Base-by-base conservation (phyloP, 306 rosid species). In the Cercis canadensis region DNA sequence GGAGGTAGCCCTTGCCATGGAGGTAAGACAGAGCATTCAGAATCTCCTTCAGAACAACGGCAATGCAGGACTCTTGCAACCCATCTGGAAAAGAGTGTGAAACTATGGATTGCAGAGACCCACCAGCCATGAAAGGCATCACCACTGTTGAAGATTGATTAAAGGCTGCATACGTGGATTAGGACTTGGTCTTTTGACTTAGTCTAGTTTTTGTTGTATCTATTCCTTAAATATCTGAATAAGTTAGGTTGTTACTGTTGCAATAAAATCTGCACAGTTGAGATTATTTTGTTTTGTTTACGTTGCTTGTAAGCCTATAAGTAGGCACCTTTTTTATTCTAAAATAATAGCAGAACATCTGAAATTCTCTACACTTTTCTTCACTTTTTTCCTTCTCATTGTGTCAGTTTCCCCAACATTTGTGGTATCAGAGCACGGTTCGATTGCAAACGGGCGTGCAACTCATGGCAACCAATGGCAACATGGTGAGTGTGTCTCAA, bases 121-220 rank as follows among this genome's bases (percentile, higher is more conserved):
- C 93, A 1, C 74, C 86, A 2, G 86, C 83, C 96, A 84, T 83
- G 82, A 83, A 87, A 0, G 90, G 92, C 90, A 87, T 92, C 5
- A 92, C 93, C 8, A 89, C 90, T n/a, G n/a, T n/a, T n/a, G n/a
- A n/a, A n/a, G n/a, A n/a, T n/a, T n/a, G n/a, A n/a, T n/a, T n/a
- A n/a, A n/a, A n/a, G n/a, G n/a, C n/a, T n/a, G n/a, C n/a, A n/a
- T n/a, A n/a, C n/a, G n/a, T n/a, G n/a, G n/a, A n/a, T n/a, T n/a
- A n/a, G n/a, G n/a, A n/a, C n/a, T n/a, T n/a, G n/a, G n/a, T n/a
- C n/a, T n/a, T n/a, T n/a, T n/a, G n/a, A n/a, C n/a, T n/a, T n/a
- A n/a, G n/a, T n/a, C n/a, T n/a, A n/a, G n/a, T n/a, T n/a, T n/a
- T n/a, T n/a, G n/a, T n/a, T n/a, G n/a, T n/a, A n/a, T n/a, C n/a